phyloP scores from a whole-genome alignment of 2,329 filamentous ascomycete species.

The Lecanoromycetidae sp. region DNA sequence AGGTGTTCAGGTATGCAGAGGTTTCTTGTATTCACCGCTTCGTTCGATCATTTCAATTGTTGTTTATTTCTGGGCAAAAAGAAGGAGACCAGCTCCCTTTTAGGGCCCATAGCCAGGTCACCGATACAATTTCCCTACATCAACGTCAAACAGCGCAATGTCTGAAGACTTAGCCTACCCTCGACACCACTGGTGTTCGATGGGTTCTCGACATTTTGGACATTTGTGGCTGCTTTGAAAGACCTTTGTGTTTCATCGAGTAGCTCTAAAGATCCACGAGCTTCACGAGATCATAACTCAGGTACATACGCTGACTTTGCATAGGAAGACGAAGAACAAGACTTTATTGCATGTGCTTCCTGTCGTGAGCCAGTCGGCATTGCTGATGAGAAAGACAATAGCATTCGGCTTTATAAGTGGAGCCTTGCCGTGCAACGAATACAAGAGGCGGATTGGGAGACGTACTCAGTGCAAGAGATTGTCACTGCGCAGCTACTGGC shows the following conservation, averaged over 20 bases:
- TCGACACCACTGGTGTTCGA: slow-evolving; percentile 1
- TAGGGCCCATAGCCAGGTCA: slow-evolving; percentile 35
- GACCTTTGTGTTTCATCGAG: slow-evolving; percentile 13
- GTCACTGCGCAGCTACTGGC: slow-evolving; percentile 45
- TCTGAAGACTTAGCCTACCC: slow-evolving; percentile 3
- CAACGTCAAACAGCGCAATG: slow-evolving; percentile 20
- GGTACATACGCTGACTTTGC: slow-evolving; percentile 19
- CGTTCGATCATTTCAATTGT: neutral
- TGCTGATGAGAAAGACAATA: slow-evolving; percentile 13
- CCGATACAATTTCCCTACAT: slow-evolving; percentile 50
- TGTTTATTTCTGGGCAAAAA: slow-evolving; percentile 34
- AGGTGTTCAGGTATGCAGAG: slow-evolving; percentile 29
- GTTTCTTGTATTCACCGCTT: slow-evolving; percentile 1
- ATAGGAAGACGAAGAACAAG: slow-evolving; percentile 11
- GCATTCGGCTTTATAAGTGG: slow-evolving; percentile 22
- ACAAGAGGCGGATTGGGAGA: slow-evolving; percentile 21
- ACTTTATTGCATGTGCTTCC: slow-evolving; percentile 12
- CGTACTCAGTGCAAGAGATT: slow-evolving; percentile 27
- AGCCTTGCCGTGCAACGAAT: slow-evolving; percentile 26
- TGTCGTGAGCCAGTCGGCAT: slow-evolving; percentile 14
- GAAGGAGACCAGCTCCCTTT: slow-evolving; percentile 40
- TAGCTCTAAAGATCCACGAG: slow-evolving; percentile 12
- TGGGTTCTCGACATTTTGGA: slow-evolving; percentile 9
- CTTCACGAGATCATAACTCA: slow-evolving; percentile 18
- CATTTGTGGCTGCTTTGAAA: slow-evolving; percentile 1